Evolutionary conservation across 106 monocot species (phyloP).

Genomic region (Allium cepa): DNA sequence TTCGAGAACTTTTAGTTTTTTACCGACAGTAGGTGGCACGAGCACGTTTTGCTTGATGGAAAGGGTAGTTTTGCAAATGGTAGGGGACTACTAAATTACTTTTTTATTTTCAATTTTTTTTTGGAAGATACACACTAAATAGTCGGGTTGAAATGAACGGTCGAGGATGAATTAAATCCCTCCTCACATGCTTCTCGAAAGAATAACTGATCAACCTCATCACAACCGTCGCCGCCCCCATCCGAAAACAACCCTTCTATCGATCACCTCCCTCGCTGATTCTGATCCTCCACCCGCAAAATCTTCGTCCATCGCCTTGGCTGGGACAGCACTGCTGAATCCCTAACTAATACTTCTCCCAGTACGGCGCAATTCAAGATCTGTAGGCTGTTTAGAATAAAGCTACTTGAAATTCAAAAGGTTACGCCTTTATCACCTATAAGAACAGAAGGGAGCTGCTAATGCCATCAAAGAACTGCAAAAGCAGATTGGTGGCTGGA

Average conservation of each 20-base stretch:
- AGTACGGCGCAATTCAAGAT: slow-evolving; percentile 78
- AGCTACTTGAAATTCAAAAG: slow-evolving; percentile 65
- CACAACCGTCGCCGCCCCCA: slow-evolving; percentile 40
- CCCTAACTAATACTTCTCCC: slow-evolving; percentile 32
- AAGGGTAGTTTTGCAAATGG: too few relatives aligned
- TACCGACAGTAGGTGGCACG: too few relatives aligned
- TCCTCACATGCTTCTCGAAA: slow-evolving; percentile 59
- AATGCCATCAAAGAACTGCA: slow-evolving; percentile 61
- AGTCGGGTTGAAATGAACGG: too few relatives aligned
- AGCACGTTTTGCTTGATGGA: too few relatives aligned
- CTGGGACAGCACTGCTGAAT: slow-evolving; percentile 59
- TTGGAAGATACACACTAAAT: too few relatives aligned
- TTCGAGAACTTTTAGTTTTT: too few relatives aligned
- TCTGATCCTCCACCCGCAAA: slow-evolving; percentile 66
- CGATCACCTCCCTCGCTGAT: slow-evolving; percentile 35
- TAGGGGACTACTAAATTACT: too few relatives aligned
- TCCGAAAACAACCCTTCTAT: slow-evolving; percentile 24
- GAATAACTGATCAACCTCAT: slow-evolving; percentile 64
- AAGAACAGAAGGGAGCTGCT: slow-evolving; percentile 38
- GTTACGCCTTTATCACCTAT: slow-evolving; percentile 87
- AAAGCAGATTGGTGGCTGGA: slow-evolving; percentile 71
- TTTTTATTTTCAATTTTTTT: too few relatives aligned
- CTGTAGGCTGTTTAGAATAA: slow-evolving; percentile 62
- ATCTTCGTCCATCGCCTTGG: slow-evolving; percentile 90
- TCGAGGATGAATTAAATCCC: slow-evolving; percentile 30